Evolutionary conservation across 306 rosid genomes (phyloP), one percentile per base, ranked within the genome.

Genomic region (Lathyrus oleraceus): DNA sequence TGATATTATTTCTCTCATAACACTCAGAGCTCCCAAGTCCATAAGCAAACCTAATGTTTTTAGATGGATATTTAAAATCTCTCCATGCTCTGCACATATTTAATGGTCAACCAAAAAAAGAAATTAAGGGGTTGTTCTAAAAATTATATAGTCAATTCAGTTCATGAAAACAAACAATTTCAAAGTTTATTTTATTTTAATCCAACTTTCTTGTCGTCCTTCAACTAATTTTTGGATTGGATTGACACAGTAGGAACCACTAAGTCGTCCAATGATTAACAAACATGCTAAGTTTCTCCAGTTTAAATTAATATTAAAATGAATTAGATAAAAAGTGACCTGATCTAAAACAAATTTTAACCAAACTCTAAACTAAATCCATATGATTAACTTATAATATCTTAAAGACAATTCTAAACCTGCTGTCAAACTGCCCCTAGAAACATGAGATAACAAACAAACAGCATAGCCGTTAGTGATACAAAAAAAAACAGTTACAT

Each of bases 61-160:
- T 87, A 19, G 91, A 67, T 63, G 84, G 88, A 54, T 91, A 94
- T 45, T 77, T 79, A 73, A 85, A 94, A 76, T 81, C 78, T 32
- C 69, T 89, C 95, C 99, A 94, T 81, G 91, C 92, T 81, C 96
- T 90, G 73, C 78, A 71, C 78, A 71, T 57, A 75, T 75, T 74
- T 60, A 67, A 53, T 14, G 7, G 6, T 61, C 60, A 69, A 44
- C 42, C 75, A 70, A 44, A 16, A 61, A 16, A 53, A 65, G 5
- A 58, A 65, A 45, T 35, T 44, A 43, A 59, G 53, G 8, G 12
- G 3, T 28, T 66, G 21, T 14, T 30, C 59, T 17, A 42, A 56
- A 57, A 66, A 67, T 17, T 61, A 61, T 0, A 10, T 5, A 61
- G 9, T n/a, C 28, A 70, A 58, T 45, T 7, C 9, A 8, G 56